Conservation (phyloP, 371 early-diverging fungal species). For the Saksenaea vasiformis region DNA sequence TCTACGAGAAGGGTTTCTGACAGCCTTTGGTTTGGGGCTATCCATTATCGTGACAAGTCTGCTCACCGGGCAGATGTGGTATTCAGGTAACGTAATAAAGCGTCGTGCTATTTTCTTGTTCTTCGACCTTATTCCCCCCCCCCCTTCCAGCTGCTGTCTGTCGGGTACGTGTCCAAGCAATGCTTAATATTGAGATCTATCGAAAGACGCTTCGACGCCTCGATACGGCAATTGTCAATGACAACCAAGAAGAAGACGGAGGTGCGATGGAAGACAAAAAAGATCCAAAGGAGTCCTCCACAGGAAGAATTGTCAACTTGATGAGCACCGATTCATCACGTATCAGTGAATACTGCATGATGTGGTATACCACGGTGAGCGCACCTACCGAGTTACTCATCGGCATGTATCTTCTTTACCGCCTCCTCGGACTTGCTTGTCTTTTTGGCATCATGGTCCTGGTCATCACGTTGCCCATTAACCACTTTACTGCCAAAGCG, state of each 20-base stretch:
- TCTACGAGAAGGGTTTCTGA: slow-evolving; percentile 34
- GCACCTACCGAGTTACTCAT: slow-evolving; percentile 60
- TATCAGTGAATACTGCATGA: slow-evolving; percentile 58
- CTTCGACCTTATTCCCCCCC: no score
- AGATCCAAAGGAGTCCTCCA: slow-evolving; percentile 39
- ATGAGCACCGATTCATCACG: slow-evolving; percentile 84
- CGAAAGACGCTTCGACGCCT: slow-evolving; percentile 58
- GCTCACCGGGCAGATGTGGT: slow-evolving; percentile 50
- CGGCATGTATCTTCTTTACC: slow-evolving; percentile 65
- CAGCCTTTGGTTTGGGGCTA: slow-evolving; percentile 44
- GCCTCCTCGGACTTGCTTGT: slow-evolving; percentile 66
- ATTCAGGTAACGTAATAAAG: slow-evolving; percentile 36
- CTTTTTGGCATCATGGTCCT: slow-evolving; percentile 67
- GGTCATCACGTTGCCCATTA: slow-evolving; percentile 52
- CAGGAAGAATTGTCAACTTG: slow-evolving; percentile 82
- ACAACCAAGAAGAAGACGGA: slow-evolving; percentile 16
- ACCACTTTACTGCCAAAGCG: slow-evolving; percentile 53
- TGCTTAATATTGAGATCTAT: slow-evolving; percentile 60
- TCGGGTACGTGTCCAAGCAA: slow-evolving; percentile 50
- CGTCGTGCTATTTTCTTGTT: background rate
- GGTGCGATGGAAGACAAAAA: slow-evolving; percentile 15
- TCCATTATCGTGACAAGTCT: slow-evolving; percentile 42
- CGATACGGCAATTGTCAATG: slow-evolving; percentile 34
- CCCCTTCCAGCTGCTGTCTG: background rate
- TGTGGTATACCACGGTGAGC: slow-evolving; percentile 53